Evolutionary conservation across 768 basidiomycete genomes (phyloP), one percentile per base, ranked within the genome.

Genomic region (Termitomyces sp.): DNA sequence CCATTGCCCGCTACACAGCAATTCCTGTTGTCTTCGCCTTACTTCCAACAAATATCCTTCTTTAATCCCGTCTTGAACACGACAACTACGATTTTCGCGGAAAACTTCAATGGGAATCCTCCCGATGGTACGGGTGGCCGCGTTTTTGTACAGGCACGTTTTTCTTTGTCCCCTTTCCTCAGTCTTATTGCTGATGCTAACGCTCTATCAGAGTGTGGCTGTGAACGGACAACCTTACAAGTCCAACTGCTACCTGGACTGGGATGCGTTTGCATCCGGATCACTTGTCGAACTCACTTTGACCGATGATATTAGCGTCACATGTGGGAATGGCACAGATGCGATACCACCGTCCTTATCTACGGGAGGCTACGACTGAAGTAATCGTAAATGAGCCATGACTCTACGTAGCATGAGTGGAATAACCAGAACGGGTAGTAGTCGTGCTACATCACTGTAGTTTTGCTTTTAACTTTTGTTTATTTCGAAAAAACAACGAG

Each of bases 161-260:
- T 32, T 27, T 23, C 8, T n/a, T 16, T 14, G 5, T 16, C 14
- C 40, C 30, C 27, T 21, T 2, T 9, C 12, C 39, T 19, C 7
- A 43, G 2, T 28, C 25, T 5, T 23, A 5, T 46, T 12, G 23
- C 17, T 43, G 12, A 56, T 28, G 17, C 19, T 5, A 35, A 58
- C n/a, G 14, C 5, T 17, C 14, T 42, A 0, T 5, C n/a, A 85
- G 84, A 80, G 74, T 61, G 82, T 85, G 8, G 77, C 73, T 11
- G 78, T 85, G 27, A 76, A 86, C 58, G 83, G 83, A 5, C 65
- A 74, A 55, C 72, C 76, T 11, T 85, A 82, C 74, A 78, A 81
- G 58, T 84, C 84, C 3, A 85, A 78, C 62, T 86, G 85, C 56
- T 86, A 77, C 62, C 68, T 86, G 46, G 83, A 85, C 30, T 86